phyloP scores from a whole-genome alignment of 2,329 filamentous ascomycete genomes.

The Nigrograna mackinnonii region DNA sequence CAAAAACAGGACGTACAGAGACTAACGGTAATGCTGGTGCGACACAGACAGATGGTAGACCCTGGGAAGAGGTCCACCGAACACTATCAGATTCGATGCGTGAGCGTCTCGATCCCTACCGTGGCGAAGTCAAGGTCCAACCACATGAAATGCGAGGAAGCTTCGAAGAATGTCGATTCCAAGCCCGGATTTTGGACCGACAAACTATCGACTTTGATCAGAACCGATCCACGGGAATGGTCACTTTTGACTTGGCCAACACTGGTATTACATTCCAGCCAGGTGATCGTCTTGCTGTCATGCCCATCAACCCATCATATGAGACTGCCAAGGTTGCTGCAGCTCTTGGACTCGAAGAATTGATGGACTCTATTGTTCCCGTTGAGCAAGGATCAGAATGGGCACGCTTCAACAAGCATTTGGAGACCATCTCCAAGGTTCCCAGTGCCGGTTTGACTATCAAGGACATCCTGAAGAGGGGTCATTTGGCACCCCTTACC shows the following conservation, averaged over 20 bases:
- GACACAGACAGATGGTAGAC: slow-evolving; percentile 44
- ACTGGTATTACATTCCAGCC: slow-evolving; percentile 58
- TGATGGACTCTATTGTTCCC: slow-evolving; percentile 45
- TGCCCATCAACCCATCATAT: slow-evolving; percentile 58
- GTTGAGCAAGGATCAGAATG: slow-evolving; percentile 43
- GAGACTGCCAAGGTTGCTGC: slow-evolving; percentile 58
- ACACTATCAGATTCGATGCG: slow-evolving; percentile 59
- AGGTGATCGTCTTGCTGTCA: slow-evolving; percentile 55
- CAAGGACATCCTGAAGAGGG: slow-evolving; percentile 54
- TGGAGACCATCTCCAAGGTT: slow-evolving; percentile 42
- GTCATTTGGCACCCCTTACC: slow-evolving; percentile 57
- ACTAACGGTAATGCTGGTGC: slow-evolving; percentile 57
- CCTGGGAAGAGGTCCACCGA: slow-evolving; percentile 56
- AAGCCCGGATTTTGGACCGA: slow-evolving; percentile 47
- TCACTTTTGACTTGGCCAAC: slow-evolving; percentile 56
- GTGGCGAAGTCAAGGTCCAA: slow-evolving; percentile 52
- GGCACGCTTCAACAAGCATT: slow-evolving; percentile 53
- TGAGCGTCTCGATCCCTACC: slow-evolving; percentile 54
- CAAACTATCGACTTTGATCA: slow-evolving; percentile 51
- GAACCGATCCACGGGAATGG: slow-evolving; percentile 50
- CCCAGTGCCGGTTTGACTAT: slow-evolving; percentile 42
- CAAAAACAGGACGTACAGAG: slow-evolving; percentile 57
- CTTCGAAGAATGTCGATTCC: slow-evolving; percentile 59
- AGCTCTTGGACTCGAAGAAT: slow-evolving; percentile 52
- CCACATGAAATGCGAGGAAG: slow-evolving; percentile 59